Evolutionary conservation across 441 rosid species (phyloP).

Genomic region (Populus trichocarpa): DNA sequence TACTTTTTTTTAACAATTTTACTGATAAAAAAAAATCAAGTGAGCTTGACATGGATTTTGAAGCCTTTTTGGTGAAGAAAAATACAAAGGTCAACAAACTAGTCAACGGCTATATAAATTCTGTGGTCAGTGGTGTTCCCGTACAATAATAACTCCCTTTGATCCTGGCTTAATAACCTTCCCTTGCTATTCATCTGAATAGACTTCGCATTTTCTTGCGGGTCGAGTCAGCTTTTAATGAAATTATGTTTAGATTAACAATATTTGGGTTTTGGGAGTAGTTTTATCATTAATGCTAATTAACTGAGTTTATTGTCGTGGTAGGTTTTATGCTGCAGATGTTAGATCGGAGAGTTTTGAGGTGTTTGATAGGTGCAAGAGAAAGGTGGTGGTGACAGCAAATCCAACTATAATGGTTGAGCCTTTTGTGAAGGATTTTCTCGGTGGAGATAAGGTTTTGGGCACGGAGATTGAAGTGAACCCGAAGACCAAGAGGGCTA

Average conservation of each 20-base stretch:
- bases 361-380: slow-evolving; percentile 77
- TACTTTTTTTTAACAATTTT: too few species aligned
- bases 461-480: slow-evolving; percentile 97
- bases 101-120: background rate
- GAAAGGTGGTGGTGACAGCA: slow-evolving; percentile 98
- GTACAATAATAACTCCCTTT: too few species aligned
- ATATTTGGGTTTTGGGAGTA: background rate
- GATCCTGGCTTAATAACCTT: too few species aligned
- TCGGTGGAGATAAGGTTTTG: slow-evolving; percentile 83
- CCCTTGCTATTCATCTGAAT: too few species aligned
- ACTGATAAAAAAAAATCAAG: background rate
- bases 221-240: background rate
- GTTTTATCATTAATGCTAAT: background rate
- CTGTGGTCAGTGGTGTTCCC: too few species aligned
- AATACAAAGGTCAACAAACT: background rate
- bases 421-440: slow-evolving; percentile 83
- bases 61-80: background rate
- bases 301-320: background rate
- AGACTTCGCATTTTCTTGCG: background rate
- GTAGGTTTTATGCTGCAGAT: slow-evolving; percentile 88
- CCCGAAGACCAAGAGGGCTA: slow-evolving; percentile 79
- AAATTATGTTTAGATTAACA: background rate
- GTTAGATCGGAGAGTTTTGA: slow-evolving; percentile 85
- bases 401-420: slow-evolving; percentile 96
- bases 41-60: background rate